A percentile compares a stretch with the other conserved stretches of the same genome.
These are phyloP conservation scores for Ustilago cynodontis DNA, from an alignment of 1,284 basidiomycete species.

Conservation along the genomic window DNA sequence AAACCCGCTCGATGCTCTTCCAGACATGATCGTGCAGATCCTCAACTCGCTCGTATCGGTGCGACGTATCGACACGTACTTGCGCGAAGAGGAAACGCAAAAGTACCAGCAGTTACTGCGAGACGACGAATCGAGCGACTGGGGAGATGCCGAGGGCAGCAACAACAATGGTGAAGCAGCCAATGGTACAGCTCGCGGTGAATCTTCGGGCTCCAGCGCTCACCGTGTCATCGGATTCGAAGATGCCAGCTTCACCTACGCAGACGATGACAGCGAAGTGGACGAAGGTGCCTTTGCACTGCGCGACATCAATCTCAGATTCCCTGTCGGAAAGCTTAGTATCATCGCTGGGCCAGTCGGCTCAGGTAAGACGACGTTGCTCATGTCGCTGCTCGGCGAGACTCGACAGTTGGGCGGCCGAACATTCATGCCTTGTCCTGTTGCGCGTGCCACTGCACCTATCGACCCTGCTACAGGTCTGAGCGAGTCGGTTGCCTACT, in stretches of 20 bases:
- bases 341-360: slow-evolving; percentile 77
- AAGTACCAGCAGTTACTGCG: slow-evolving; percentile 73
- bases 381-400: slow-evolving; percentile 76
- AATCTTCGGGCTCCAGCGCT: slow-evolving; percentile 6
- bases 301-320: slow-evolving; percentile 74
- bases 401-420: slow-evolving; percentile 72
- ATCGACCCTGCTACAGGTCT: slow-evolving; percentile 74
- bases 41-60: slow-evolving; percentile 70
- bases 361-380: slow-evolving; percentile 72
- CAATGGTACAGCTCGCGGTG: background rate
- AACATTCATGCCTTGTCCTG: slow-evolving; percentile 73
- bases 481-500: slow-evolving; percentile 85
- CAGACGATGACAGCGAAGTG: slow-evolving; percentile 46
- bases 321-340: slow-evolving; percentile 75
- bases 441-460: slow-evolving; percentile 67
- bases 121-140: slow-evolving; percentile 60
- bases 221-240: slow-evolving; percentile 72
- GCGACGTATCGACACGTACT: slow-evolving; percentile 71
- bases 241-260: slow-evolving; percentile 72
- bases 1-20: slow-evolving; percentile 62
- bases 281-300: slow-evolving; percentile 71
- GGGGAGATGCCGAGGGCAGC: slow-evolving; percentile 57
- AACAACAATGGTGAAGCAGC: slow-evolving; percentile 4
- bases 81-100: slow-evolving; percentile 74
- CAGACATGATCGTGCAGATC: slow-evolving; percentile 72